phyloP scores from a whole-genome alignment of 495 filamentous ascomycete genomes.

The Pseudevernia furfuracea region DNA sequence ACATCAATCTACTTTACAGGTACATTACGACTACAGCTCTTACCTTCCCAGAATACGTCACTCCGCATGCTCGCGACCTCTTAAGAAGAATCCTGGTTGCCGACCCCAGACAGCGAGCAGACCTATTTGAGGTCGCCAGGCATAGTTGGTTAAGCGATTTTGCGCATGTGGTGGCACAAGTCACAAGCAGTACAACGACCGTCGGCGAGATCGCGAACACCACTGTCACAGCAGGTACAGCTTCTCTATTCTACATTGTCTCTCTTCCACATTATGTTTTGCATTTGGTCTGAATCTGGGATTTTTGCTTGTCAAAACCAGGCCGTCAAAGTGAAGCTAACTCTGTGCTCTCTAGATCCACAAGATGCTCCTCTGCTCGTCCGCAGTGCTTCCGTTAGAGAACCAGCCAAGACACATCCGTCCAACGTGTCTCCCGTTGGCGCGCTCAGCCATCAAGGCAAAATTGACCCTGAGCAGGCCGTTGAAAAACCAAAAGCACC shows the following conservation, averaged over 20 bases:
- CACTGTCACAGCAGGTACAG: slow-evolving; percentile 59
- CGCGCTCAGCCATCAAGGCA: slow-evolving; percentile 65
- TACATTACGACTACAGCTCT: slow-evolving; percentile 97
- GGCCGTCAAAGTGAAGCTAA: slow-evolving; percentile 29
- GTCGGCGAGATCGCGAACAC: slow-evolving; percentile 77
- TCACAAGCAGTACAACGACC: slow-evolving; percentile 89
- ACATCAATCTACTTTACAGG: slow-evolving; percentile 98
- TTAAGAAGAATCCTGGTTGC: slow-evolving; percentile 92
- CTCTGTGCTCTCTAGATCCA: slow-evolving; percentile 35
- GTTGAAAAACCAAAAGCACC: slow-evolving; percentile 54
- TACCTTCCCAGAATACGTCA: slow-evolving; percentile 98
- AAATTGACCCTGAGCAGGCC: slow-evolving; percentile 61
- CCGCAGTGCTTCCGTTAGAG: slow-evolving; percentile 86
- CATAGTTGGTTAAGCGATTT: slow-evolving; percentile 99
- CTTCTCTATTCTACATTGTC: neutral
- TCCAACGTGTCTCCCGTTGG: slow-evolving; percentile 51
- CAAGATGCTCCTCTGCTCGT: slow-evolving; percentile 59
- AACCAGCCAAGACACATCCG: slow-evolving; percentile 64
- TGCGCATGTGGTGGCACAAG: slow-evolving; percentile 87
- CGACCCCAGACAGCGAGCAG: slow-evolving; percentile 86
- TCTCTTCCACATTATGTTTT: slow-evolving; percentile 8
- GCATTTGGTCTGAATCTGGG: slow-evolving; percentile 5
- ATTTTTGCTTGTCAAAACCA: slow-evolving; percentile 6
- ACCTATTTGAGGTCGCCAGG: slow-evolving; percentile 93
- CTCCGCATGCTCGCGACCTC: slow-evolving; percentile 90